phyloP scores from a whole-genome alignment of 495 filamentous ascomycete genomes.

The Aspergillus sclerotioniger region DNA sequence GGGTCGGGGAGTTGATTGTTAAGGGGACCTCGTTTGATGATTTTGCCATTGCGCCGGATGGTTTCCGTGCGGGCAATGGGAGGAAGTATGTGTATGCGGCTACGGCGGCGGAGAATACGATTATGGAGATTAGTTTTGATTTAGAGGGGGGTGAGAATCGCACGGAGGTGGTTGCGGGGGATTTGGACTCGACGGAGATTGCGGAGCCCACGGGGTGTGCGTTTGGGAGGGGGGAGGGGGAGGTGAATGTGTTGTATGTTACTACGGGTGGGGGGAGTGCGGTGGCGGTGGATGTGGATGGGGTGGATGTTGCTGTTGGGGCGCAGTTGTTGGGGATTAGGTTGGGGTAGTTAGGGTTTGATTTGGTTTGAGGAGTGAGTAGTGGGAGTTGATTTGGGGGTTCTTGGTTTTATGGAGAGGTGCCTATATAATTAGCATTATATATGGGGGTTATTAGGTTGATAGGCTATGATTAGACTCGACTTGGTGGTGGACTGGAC shows the following conservation, averaged over 20 bases:
- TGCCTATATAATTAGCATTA: no score
- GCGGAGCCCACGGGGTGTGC: background rate
- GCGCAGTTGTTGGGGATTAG: background rate
- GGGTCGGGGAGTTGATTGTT: background rate
- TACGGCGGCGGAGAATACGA: background rate
- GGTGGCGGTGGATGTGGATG: background rate
- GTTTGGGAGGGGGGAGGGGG: background rate
- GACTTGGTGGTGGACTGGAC: no score
- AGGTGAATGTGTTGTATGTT: background rate
- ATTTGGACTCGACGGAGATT: background rate
- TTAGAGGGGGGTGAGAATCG: background rate
- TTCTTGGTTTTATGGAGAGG: no score
- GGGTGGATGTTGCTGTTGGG: background rate
- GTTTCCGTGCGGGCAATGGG: background rate
- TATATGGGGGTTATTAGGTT: no score
- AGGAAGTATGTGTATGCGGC: background rate
- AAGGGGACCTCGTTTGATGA: background rate
- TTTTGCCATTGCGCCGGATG: background rate
- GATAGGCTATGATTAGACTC: no score
- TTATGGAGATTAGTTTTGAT: background rate
- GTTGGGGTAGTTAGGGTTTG: no score
- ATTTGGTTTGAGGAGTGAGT: no score
- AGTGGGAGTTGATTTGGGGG: no score
- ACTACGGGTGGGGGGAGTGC: background rate
- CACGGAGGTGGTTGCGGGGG: background rate